Conservation (phyloP, 2,329 filamentous ascomycete species). For the Aspergillus aculeatinus region DNA sequence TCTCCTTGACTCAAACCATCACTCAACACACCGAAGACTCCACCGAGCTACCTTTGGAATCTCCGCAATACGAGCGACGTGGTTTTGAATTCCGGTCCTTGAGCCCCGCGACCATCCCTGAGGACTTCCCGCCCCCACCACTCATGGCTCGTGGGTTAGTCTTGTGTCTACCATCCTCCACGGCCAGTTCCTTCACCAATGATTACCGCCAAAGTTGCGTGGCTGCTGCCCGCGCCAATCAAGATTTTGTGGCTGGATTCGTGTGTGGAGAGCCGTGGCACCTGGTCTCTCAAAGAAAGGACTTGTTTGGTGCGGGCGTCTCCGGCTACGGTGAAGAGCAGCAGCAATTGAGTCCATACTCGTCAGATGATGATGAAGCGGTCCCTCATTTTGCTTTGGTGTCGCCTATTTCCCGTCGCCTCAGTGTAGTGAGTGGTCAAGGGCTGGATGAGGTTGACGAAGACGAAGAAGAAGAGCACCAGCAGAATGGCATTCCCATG, state of each 20-base stretch:
- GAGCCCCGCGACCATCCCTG: constrained; percentile 19
- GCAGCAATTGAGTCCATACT: constrained; percentile 20
- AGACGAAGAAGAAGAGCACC: constrained; percentile 10
- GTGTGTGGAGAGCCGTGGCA: constrained; percentile 38
- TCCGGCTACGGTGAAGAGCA: constrained; percentile 17
- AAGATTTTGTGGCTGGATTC: constrained; percentile 43
- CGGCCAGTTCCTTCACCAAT: constrained; percentile 31
- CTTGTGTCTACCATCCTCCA: constrained; percentile 35
- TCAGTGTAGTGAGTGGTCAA: constrained; percentile 14
- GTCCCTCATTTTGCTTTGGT: constrained; percentile 18
- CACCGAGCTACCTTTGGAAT: constrained; percentile 15
- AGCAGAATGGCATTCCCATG: background rate
- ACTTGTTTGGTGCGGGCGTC: constrained; percentile 27
- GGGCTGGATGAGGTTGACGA: constrained; percentile 13
- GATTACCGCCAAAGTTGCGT: constrained; percentile 38
- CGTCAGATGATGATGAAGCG: constrained; percentile 16
- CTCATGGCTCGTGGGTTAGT: constrained; percentile 38
- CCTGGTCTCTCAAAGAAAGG: constrained; percentile 28
- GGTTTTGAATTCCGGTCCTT: constrained; percentile 10
- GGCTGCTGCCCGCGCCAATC: constrained; percentile 40
- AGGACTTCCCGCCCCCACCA: constrained; percentile 34
- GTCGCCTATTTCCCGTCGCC: constrained; percentile 17
- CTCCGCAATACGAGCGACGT: constrained; percentile 13
- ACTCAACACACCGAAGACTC: constrained; percentile 37
- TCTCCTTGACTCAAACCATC: constrained; percentile 44